Conservation (phyloP, 2,329 filamentous ascomycete genomes). For the Monilinia fructigena region DNA sequence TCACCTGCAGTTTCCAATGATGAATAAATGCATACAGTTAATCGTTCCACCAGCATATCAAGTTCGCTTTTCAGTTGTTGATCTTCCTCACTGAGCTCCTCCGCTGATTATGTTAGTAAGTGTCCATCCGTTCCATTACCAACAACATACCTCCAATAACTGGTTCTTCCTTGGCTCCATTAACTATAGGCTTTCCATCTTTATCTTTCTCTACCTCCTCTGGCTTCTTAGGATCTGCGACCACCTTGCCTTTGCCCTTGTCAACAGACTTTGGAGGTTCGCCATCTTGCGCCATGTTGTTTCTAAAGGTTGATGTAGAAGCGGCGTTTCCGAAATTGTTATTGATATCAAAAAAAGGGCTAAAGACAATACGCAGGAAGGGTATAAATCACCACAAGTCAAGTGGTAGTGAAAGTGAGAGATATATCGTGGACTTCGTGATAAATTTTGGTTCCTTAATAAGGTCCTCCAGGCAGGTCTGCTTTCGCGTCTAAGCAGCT, state of each 20-base stretch:
- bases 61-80: slow-evolving; percentile 97
- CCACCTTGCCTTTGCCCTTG: slow-evolving; percentile 95
- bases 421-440: slow-evolving; percentile 37
- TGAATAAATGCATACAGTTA: slow-evolving; percentile 63
- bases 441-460: slow-evolving; percentile 32
- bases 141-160: slow-evolving; percentile 43
- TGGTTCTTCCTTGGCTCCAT: slow-evolving; percentile 74
- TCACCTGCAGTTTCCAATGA: slow-evolving; percentile 4
- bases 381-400: slow-evolving; percentile 15
- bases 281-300: slow-evolving; percentile 88
- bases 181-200: slow-evolving; percentile 67
- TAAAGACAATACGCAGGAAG: slow-evolving; percentile 19
- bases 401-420: slow-evolving; percentile 23
- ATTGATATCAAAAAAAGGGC: slow-evolving; percentile 11
- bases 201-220: slow-evolving; percentile 61
- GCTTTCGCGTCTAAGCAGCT: slow-evolving; percentile 26
- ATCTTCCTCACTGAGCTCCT: slow-evolving; percentile 96
- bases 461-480: slow-evolving; percentile 25
- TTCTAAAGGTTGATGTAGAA: slow-evolving; percentile 28
- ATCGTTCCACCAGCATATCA: slow-evolving; percentile 93
- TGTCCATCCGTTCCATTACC: slow-evolving; percentile 26
- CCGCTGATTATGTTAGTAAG: slow-evolving; percentile 49
- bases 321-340: slow-evolving; percentile 16
- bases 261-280: slow-evolving; percentile 80
- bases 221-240: slow-evolving; percentile 58